These are phyloP conservation scores for Claviceps sp. DNA, from an alignment of 2,329 filamentous ascomycete genomes.

Conservation along the genomic window DNA sequence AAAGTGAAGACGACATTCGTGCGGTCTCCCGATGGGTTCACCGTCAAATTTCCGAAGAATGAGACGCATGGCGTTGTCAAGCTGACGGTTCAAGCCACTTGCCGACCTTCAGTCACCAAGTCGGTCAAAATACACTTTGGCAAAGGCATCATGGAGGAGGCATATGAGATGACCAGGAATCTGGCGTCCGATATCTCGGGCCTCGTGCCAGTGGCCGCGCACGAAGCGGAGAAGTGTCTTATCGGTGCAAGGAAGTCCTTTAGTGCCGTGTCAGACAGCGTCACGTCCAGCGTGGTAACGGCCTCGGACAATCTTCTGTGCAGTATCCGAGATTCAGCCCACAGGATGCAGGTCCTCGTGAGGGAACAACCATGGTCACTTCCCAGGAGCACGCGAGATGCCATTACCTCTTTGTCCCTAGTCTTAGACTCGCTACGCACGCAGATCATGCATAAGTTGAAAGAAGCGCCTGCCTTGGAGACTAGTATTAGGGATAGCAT, in stretches of 20 bases:
- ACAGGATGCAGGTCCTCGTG: conserved; percentile 13
- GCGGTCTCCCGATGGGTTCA: conserved; percentile 34
- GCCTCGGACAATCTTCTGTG: conserved; percentile 16
- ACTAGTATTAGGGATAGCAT: background rate
- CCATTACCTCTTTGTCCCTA: conserved; percentile 10
- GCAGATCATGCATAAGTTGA: conserved; percentile 15
- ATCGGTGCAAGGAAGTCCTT: conserved; percentile 21
- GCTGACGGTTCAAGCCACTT: conserved; percentile 43
- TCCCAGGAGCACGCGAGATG: conserved; percentile 8
- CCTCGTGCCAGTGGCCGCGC: conserved; percentile 25
- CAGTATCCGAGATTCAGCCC: conserved; percentile 10
- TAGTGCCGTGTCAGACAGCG: conserved; percentile 17
- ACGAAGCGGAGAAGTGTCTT: conserved; percentile 24
- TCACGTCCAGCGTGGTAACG: conserved; percentile 12
- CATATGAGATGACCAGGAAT: conserved; percentile 29
- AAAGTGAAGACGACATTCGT: conserved; percentile 35
- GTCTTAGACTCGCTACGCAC: conserved; percentile 20
- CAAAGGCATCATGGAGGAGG: conserved; percentile 29
- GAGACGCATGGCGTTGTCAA: conserved; percentile 46
- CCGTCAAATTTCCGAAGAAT: conserved; percentile 36
- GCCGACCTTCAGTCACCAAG: conserved; percentile 47
- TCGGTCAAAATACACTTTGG: conserved; percentile 48
- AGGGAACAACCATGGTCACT: conserved; percentile 10
- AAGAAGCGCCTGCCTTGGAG: background rate
- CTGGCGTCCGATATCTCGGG: conserved; percentile 29